Evolutionary conservation across 345 rosid species (phyloP).

Genomic region (Arabis alpina): DNA sequence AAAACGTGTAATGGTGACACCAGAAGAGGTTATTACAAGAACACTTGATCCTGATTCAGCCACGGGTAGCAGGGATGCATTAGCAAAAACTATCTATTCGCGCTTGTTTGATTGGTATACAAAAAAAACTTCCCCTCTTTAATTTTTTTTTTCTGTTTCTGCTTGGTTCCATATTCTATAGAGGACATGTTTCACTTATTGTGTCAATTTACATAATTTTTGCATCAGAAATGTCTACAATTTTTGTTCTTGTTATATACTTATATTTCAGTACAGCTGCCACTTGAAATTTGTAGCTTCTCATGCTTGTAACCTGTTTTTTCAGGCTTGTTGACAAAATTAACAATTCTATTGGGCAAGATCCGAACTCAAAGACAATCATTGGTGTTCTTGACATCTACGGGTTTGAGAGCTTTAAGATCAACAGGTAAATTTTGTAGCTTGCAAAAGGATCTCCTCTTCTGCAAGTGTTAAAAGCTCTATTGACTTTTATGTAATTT

Average conservation of each 20-base stretch:
- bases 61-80: constrained; percentile 88
- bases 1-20: constrained; percentile 99
- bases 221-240: constrained; percentile 14
- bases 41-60: constrained; percentile 94
- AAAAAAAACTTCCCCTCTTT: constrained; percentile 31
- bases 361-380: constrained; percentile 91
- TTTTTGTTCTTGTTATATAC: not conserved
- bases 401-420: constrained; percentile 97
- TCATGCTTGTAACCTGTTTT: constrained; percentile 25
- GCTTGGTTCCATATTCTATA: constrained; percentile 7
- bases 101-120: constrained; percentile 97
- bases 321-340: constrained; percentile 97
- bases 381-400: constrained; percentile 99
- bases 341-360: constrained; percentile 95
- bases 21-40: constrained; percentile 97
- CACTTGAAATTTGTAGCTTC: constrained; percentile 12
- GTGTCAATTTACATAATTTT: constrained; percentile 10
- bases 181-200: constrained; percentile 17
- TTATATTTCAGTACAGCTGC: not conserved
- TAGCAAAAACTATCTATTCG: constrained; percentile 93
- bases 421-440: constrained; percentile 69
- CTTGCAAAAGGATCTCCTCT: constrained; percentile 35
- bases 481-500: constrained; percentile 37
- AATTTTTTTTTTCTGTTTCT: constrained; percentile 12
- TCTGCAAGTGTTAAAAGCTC: constrained; percentile 6